Conservation (phyloP, 2,329 filamentous ascomycete genomes). For the Exutisphaerella laricina region DNA sequence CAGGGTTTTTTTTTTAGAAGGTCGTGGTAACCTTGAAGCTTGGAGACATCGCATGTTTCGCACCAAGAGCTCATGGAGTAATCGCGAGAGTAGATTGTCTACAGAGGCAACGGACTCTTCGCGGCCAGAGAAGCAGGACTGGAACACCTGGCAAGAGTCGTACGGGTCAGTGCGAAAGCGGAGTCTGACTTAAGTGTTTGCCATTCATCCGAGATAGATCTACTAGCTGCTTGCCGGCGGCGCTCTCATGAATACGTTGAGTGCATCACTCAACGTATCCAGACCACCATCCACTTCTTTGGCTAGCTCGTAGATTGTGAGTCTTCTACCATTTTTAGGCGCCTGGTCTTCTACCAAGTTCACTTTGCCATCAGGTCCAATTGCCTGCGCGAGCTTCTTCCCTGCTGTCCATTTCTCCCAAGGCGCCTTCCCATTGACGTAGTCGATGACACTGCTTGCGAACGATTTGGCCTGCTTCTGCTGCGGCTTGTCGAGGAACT, state of each 20-base stretch:
- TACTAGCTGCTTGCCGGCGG: background rate
- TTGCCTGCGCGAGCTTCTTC: constrained; percentile 1
- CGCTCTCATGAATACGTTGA: constrained; percentile 8
- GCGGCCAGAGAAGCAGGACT: too few relatives aligned
- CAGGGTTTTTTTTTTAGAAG: too few relatives aligned
- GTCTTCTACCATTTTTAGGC: constrained; percentile 22
- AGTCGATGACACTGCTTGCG: constrained; percentile 37
- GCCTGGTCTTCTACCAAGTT: constrained; percentile 6
- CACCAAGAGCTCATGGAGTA: too few relatives aligned
- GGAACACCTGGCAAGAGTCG: too few relatives aligned
- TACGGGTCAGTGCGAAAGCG: too few relatives aligned
- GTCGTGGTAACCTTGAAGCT: too few relatives aligned
- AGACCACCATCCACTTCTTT: constrained; percentile 33
- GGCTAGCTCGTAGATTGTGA: constrained; percentile 29
- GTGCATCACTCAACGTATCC: constrained; percentile 11
- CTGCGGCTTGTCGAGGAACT: constrained; percentile 35
- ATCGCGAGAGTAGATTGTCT: too few relatives aligned
- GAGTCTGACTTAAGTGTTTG: too few relatives aligned
- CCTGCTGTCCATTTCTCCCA: constrained; percentile 4
- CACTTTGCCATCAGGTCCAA: constrained; percentile 5
- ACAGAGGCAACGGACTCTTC: too few relatives aligned
- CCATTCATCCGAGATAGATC: too few relatives aligned
- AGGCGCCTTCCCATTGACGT: constrained; percentile 33
- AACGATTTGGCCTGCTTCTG: constrained; percentile 31
- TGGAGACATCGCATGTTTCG: too few relatives aligned